Evolutionary conservation across 139 green algal genomes (phyloP).

Genomic region (Picochlorum sp.): DNA sequence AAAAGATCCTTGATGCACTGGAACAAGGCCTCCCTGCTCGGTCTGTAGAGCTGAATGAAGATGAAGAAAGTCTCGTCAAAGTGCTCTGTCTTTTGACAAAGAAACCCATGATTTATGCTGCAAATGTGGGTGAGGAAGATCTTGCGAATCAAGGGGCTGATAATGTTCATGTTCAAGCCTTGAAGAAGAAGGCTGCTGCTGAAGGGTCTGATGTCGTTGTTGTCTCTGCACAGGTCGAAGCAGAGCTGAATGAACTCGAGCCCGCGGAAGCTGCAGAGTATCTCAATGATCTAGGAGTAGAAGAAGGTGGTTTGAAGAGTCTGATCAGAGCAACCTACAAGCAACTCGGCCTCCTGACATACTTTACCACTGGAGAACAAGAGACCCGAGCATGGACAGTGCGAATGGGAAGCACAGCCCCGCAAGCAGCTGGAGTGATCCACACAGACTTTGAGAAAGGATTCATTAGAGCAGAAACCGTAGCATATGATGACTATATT

Average conservation of each 20-base stretch:
- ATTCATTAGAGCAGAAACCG: slow-evolving; percentile 91
- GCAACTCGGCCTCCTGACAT: slow-evolving; percentile 87
- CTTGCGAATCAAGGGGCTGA: slow-evolving; percentile 58
- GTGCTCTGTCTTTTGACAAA: slow-evolving; percentile 72
- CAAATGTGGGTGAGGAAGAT: slow-evolving; percentile 89
- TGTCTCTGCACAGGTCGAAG: slow-evolving; percentile 78
- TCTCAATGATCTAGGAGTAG: slow-evolving; percentile 71
- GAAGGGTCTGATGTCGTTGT: slow-evolving; percentile 70
- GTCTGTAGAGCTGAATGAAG: slow-evolving; percentile 55
- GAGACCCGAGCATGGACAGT: slow-evolving; percentile 92
- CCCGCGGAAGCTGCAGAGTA: slow-evolving; percentile 79
- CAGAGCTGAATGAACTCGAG: slow-evolving; percentile 85
- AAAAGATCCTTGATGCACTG: slow-evolving; percentile 39
- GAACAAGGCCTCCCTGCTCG: slow-evolving; percentile 67
- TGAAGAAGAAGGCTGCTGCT: slow-evolving; percentile 47
- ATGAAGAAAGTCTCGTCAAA: slow-evolving; percentile 57
- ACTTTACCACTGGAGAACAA: slow-evolving; percentile 97
- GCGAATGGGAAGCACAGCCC: slow-evolving; percentile 67
- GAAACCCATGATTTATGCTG: slow-evolving; percentile 83
- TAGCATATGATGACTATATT: slow-evolving; percentile 70
- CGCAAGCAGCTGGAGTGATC: slow-evolving; percentile 87
- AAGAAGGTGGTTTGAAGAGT: slow-evolving; percentile 67
- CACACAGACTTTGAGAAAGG: slow-evolving; percentile 90
- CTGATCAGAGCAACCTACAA: slow-evolving; percentile 66
- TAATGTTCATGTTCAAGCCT: slow-evolving; percentile 76